Percentiles rank a stretch among this genome's conserved stretches.
These are phyloP conservation scores for Psilocybe cubensis DNA, from an alignment of 768 basidiomycete species.

Conservation along the genomic window DNA sequence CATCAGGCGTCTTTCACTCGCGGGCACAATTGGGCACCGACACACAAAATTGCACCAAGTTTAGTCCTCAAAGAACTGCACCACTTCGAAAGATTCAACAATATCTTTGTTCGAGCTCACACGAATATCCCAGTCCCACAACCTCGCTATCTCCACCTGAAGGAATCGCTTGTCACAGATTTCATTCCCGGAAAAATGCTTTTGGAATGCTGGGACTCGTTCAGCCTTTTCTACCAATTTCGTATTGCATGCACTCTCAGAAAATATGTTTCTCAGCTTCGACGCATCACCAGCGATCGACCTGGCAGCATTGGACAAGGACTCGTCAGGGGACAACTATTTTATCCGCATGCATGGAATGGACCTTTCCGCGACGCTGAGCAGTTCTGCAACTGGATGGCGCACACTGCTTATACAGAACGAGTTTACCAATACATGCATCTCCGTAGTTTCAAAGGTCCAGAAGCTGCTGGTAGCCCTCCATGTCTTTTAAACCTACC, in stretches of 20 bases:
- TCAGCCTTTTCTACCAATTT: constrained; percentile 22
- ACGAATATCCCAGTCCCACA: too few species aligned
- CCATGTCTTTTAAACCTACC: not conserved
- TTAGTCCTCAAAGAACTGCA: constrained; percentile 5
- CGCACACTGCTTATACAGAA: too few species aligned
- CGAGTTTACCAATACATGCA: too few species aligned
- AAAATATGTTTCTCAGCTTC: constrained; percentile 28
- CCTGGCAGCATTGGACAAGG: constrained; percentile 1
- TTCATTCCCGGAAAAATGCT: constrained; percentile 27
- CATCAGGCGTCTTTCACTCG: not conserved
- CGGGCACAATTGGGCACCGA: too few species aligned
- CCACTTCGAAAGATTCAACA: not conserved
- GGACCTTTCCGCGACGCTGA: too few species aligned
- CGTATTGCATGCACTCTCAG: constrained; percentile 29
- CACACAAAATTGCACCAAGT: not conserved
- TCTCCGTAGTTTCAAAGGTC: too few species aligned
- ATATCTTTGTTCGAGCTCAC: constrained; percentile 7
- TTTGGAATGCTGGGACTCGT: constrained; percentile 23
- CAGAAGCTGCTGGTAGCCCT: too few species aligned
- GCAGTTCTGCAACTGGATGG: too few species aligned
- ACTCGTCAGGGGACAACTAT: too few species aligned
- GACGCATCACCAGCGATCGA: not conserved
- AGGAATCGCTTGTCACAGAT: constrained; percentile 24
- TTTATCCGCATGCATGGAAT: too few species aligned
- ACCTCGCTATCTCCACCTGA: constrained; percentile 12